A percentile compares a stretch with the other conserved stretches of the same genome.
These are phyloP conservation scores for Jimgerdemannia flammicorona DNA, from an alignment of 192 early-diverging fungal genomes.

Conservation along the genomic window DNA sequence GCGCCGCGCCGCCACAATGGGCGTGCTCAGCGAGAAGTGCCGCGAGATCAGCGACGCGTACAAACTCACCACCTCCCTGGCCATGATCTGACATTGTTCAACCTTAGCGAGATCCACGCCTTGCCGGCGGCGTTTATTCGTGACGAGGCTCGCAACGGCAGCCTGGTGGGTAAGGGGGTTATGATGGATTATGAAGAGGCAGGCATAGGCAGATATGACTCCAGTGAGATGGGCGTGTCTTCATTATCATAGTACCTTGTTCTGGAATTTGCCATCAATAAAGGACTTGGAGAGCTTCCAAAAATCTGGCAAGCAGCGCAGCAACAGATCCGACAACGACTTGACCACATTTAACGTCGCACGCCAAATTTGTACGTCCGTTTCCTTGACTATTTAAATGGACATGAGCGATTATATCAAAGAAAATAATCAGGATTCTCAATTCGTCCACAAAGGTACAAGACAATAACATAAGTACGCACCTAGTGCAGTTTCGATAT, in stretches of 20 bases:
- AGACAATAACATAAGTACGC: neutral
- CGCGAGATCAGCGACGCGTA: constrained; percentile 54
- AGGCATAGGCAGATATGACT: neutral
- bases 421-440: too few species aligned
- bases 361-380: constrained; percentile 69
- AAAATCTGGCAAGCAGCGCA: constrained; percentile 82
- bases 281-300: constrained; percentile 87
- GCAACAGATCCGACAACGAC: constrained; percentile 70
- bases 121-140: constrained; percentile 22
- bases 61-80: constrained; percentile 56
- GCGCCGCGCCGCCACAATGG: neutral
- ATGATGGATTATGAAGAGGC: neutral
- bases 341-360: constrained; percentile 66
- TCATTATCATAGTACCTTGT: constrained; percentile 16
- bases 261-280: constrained; percentile 81
- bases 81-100: constrained; percentile 62
- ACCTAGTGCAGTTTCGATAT: constrained; percentile 31
- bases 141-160: neutral
- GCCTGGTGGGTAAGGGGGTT: neutral
- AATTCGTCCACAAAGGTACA: too few species aligned
- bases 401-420: neutral
- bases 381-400: constrained; percentile 45
- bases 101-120: constrained; percentile 59
- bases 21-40: constrained; percentile 35
- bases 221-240: neutral